phyloP scores from a whole-genome alignment of 2,329 filamentous ascomycete species.

The Hymenoscyphus fructigenus region DNA sequence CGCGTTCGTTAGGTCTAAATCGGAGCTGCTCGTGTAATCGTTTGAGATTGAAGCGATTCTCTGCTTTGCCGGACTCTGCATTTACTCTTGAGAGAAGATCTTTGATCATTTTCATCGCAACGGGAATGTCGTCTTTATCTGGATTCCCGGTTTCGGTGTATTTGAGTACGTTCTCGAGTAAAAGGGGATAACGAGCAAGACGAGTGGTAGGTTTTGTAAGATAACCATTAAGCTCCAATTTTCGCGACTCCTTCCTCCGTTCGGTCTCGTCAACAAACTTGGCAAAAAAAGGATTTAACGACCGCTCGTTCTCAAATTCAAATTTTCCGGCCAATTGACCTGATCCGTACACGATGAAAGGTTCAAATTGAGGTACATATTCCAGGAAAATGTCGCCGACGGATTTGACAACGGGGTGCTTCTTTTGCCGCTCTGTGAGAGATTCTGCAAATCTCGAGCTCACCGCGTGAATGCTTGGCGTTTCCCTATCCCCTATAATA shows the following conservation, averaged over 20 bases:
- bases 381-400: constrained; percentile 94
- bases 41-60: constrained; percentile 95
- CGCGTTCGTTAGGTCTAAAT: constrained; percentile 84
- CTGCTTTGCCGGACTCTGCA: constrained; percentile 90
- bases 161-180: constrained; percentile 89
- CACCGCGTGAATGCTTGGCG: constrained; percentile 77
- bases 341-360: constrained; percentile 94
- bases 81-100: constrained; percentile 88
- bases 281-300: constrained; percentile 77
- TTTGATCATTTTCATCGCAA: constrained; percentile 82
- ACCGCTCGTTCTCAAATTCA: constrained; percentile 95
- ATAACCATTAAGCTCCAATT: constrained; percentile 95
- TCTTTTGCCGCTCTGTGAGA: constrained; percentile 88
- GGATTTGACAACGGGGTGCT: constrained; percentile 81
- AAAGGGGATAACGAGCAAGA: constrained; percentile 86
- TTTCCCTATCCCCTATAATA: constrained; percentile 65
- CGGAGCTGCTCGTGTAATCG: constrained; percentile 89
- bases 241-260: constrained; percentile 90
- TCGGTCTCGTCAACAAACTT: constrained; percentile 97
- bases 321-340: constrained; percentile 97
- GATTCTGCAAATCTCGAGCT: constrained; percentile 85
- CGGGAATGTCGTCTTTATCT: constrained; percentile 89
- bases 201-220: constrained; percentile 96
- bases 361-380: constrained; percentile 87
- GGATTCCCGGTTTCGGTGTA: constrained; percentile 86